These are phyloP conservation scores for Backusella liffmaniae DNA, from an alignment of 192 early-diverging fungal genomes.

Conservation along the genomic window DNA sequence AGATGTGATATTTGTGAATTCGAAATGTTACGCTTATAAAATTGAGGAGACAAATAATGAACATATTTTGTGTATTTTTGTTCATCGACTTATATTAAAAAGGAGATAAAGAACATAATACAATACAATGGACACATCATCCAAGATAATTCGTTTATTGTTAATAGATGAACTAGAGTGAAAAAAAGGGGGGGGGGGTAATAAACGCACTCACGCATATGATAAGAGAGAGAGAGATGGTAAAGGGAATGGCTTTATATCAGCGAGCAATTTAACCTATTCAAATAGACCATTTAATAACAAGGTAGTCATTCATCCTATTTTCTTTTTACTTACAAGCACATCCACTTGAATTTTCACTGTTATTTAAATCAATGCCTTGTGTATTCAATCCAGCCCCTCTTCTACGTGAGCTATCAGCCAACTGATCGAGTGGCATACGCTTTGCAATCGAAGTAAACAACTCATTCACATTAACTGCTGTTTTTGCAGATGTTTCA, in stretches of 20 bases:
- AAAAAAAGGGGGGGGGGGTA: not conserved
- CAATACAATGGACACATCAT: not conserved
- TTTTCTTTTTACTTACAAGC: conserved; percentile 30
- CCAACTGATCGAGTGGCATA: conserved; percentile 65
- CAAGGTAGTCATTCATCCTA: not conserved
- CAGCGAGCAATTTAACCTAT: not conserved
- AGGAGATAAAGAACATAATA: no score
- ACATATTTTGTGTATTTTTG: not conserved
- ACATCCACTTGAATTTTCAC: conserved; percentile 29
- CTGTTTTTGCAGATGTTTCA: conserved; percentile 69
- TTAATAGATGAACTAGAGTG: not conserved
- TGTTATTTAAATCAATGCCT: conserved; percentile 47
- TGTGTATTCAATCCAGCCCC: conserved; percentile 39
- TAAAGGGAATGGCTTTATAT: not conserved
- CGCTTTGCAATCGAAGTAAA: conserved; percentile 67
- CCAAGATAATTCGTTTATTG: not conserved
- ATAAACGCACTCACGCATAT: not conserved
- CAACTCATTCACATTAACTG: conserved; percentile 56
- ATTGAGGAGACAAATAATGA: not conserved
- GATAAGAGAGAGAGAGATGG: not conserved
- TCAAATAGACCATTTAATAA: not conserved
- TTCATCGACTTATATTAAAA: not conserved
- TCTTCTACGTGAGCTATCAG: conserved; percentile 52
- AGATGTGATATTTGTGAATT: no score
- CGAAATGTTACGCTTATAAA: no score